phyloP scores from a whole-genome alignment of 495 filamentous ascomycete genomes.

The Neurospora cerealis region DNA sequence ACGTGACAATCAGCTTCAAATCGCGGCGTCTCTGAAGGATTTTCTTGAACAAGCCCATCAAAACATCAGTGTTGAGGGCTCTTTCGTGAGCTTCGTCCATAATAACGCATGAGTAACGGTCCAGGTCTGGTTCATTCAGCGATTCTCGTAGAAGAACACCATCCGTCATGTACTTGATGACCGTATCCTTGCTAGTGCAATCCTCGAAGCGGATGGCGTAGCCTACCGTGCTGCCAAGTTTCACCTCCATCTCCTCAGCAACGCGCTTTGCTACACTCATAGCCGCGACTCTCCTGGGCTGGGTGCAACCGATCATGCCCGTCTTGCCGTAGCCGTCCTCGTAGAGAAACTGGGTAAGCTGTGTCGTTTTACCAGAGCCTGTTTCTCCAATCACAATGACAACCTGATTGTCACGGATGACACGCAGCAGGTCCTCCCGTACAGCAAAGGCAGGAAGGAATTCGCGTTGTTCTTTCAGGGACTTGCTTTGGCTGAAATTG shows the following conservation, averaged over 20 bases:
- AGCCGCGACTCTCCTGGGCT: conserved; percentile 88
- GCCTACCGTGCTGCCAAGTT: conserved; percentile 76
- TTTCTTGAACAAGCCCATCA: conserved; percentile 97
- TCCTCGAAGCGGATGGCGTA: conserved; percentile 99
- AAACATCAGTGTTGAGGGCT: conserved; percentile 90
- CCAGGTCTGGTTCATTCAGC: conserved; percentile 81
- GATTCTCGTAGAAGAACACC: conserved; percentile 92
- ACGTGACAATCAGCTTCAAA: conserved; percentile 94
- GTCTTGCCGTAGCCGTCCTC: conserved; percentile 83
- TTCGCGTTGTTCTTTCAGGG: conserved; percentile 82
- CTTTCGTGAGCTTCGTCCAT: conserved; percentile 99
- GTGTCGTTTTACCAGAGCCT: conserved; percentile 92
- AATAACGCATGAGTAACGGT: conserved; percentile 96
- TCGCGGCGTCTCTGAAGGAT: conserved; percentile 83
- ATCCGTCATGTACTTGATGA: conserved; percentile 99
- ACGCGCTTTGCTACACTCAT: conserved; percentile 99
- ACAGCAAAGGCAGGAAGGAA: conserved; percentile 96
- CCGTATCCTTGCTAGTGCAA: conserved; percentile 86
- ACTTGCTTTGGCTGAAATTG: conserved; percentile 86
- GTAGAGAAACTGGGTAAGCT: conserved; percentile 89
- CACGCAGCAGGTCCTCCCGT: conserved; percentile 84
- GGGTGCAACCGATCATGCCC: conserved; percentile 92
- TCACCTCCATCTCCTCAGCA: conserved; percentile 98
- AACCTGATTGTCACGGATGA: conserved; percentile 95
- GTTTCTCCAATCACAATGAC: conserved; percentile 95